Conservation (phyloP, 2,329 filamentous ascomycete species). For the Hortaea sp. region DNA sequence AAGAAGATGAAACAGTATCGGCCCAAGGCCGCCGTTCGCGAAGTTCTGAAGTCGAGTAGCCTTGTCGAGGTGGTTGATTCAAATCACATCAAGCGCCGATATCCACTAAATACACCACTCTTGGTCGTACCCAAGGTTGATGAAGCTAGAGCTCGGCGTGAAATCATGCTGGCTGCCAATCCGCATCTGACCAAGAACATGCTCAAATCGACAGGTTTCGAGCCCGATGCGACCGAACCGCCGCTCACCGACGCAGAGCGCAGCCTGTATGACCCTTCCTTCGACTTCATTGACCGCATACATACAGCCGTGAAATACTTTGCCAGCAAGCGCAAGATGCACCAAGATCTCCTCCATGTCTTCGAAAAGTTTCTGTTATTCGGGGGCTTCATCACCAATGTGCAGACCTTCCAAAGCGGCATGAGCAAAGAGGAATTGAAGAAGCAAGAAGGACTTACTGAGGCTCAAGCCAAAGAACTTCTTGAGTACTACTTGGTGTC, state of each 20-base stretch:
- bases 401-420: conserved; percentile 52
- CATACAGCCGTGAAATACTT: conserved; percentile 78
- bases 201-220: conserved; percentile 37
- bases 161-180: conserved; percentile 17
- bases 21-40: conserved; percentile 28
- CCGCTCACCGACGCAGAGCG: conserved; percentile 62
- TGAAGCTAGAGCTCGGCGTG: conserved; percentile 20
- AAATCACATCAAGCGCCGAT: conserved; percentile 33
- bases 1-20: conserved; percentile 38
- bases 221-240: conserved; percentile 68
- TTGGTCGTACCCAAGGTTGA: conserved; percentile 23
- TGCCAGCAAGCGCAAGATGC: conserved; percentile 64
- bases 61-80: conserved; percentile 33
- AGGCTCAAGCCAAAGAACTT: conserved; percentile 51
- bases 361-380: conserved; percentile 76
- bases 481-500: conserved; percentile 39
- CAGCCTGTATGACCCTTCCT: conserved; percentile 55
- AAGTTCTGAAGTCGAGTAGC: conserved; percentile 32
- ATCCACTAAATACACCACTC: conserved; percentile 23
- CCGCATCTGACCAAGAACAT: conserved; percentile 33
- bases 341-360: conserved; percentile 48
- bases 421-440: conserved; percentile 14
- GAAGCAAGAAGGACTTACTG: conserved; percentile 32
- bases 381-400: conserved; percentile 62
- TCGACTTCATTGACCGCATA: conserved; percentile 54